Evolutionary conservation across 2,329 filamentous ascomycete genomes (phyloP), one percentile per base, ranked within the genome.

Genomic region (Xylaria sp.): DNA sequence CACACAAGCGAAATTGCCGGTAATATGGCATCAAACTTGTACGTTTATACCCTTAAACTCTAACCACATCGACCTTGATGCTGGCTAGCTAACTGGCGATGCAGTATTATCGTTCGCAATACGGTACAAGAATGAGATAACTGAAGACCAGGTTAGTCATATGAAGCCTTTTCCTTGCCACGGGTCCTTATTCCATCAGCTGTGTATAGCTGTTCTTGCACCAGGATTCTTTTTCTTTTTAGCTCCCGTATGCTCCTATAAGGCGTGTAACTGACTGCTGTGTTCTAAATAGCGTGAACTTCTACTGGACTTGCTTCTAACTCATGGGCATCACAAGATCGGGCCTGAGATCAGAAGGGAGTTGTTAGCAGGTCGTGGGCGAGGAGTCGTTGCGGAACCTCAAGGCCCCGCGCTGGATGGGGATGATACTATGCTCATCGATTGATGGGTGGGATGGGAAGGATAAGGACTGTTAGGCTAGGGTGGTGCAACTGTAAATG

Each of bases 101-200:
- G 2, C 6, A 71, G 69, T 99, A 36, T 83, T 99, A 64, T 92
- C 93, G 1, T 99, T 99, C 82, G 94, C 96, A 31, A 92, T 98
- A 82, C 87, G 95, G 66, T 99, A 98, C 82, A 91, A 94, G 77
- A 97, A 98, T 74, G 95, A 98, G 80, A 95, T 98, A 75, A 97
- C 94, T 1, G 94, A 98, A 80, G 94, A 98, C 74, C 94, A 97
- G 67, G 69, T 71, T 18, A 55, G 69, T 62, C 48, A 54, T 48
- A 6, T 25, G 6, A 36, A 46, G 5, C 1, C 3, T 12, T 13
- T 31, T 43, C 15, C 39, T 28, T 28, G 28, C 28, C 28, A 28
- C 28, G 28, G 28, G 33, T 1, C 41, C 7, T 12, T 1, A 13
- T 39, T 36, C 9, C 15, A 18, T 48, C n/a, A 23, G 28, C 52